Conservation (phyloP, 192 early-diverging fungal genomes). For the Rhizophagus prolifer region DNA sequence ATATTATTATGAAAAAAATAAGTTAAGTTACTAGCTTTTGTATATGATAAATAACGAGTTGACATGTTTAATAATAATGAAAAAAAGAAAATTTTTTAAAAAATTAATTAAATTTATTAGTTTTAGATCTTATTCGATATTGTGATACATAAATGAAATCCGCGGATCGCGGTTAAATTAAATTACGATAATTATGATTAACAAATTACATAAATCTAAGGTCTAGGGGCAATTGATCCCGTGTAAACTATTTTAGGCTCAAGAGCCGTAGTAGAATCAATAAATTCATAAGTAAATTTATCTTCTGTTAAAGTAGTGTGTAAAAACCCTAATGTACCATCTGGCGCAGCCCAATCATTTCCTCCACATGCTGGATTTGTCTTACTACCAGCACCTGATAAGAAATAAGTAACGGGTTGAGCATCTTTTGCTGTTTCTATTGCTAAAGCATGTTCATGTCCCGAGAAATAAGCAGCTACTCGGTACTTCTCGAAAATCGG, state of each 20-base stretch:
- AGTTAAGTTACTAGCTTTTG: background rate
- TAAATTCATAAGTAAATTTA: background rate
- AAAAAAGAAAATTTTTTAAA: too few relatives aligned
- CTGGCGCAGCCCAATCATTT: background rate
- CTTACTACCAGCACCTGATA: slow-evolving; percentile 13
- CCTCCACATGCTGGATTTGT: background rate
- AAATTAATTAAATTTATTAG: too few relatives aligned
- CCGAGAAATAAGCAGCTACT: slow-evolving; percentile 21
- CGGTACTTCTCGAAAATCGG: slow-evolving; percentile 15
- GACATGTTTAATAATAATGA: background rate
- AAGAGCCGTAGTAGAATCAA: background rate
- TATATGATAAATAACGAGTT: background rate
- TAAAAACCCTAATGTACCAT: background rate
- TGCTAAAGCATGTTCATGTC: slow-evolving; percentile 18
- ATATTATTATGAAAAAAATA: background rate
- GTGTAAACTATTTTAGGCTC: background rate
- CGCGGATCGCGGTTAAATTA: too few relatives aligned
- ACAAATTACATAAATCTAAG: too few relatives aligned
- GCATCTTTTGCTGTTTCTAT: background rate
- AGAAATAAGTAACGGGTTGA: background rate
- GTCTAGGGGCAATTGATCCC: background rate
- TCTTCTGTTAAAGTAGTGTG: background rate
- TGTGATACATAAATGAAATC: too few relatives aligned
- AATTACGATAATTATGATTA: too few relatives aligned
- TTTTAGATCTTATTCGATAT: too few relatives aligned